phyloP scores from a whole-genome alignment of 306 rosid species.

The Cucurbita maxima region DNA sequence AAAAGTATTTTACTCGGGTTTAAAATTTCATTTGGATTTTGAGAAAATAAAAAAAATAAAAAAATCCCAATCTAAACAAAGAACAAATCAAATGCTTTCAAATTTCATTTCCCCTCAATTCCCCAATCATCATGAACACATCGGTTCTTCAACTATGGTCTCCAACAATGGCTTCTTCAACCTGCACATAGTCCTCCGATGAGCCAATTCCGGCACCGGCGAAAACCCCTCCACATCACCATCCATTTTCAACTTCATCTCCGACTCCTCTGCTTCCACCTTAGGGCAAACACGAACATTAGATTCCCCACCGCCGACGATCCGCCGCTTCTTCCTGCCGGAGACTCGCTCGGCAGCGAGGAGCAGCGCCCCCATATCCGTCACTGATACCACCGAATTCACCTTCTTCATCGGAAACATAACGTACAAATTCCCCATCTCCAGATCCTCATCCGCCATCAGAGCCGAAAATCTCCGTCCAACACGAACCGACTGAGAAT shows the following conservation, averaged over 20 bases:
- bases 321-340: constrained; percentile 4
- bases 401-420: constrained; percentile 73
- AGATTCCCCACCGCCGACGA: not conserved
- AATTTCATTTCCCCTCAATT: not conserved
- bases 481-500: constrained; percentile 28
- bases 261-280: not conserved
- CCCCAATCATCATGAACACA: constrained; percentile 14
- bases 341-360: constrained; percentile 25
- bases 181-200: constrained; percentile 50
- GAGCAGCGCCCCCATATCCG: constrained; percentile 53
- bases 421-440: constrained; percentile 32
- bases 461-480: constrained; percentile 53
- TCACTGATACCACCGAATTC: constrained; percentile 34
- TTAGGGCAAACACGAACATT: not conserved
- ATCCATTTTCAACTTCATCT: constrained; percentile 30
- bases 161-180: constrained; percentile 75
- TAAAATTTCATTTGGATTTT: no score
- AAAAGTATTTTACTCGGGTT: no score
- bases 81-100: not conserved
- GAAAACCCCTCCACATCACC: constrained; percentile 54
- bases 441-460: constrained; percentile 64
- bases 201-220: constrained; percentile 30
- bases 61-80: not conserved
- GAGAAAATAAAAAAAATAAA: no score
- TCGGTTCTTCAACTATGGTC: constrained; percentile 58